Conservation (phyloP, 1,284 basidiomycete species). For the Pseudozyma sp. region DNA sequence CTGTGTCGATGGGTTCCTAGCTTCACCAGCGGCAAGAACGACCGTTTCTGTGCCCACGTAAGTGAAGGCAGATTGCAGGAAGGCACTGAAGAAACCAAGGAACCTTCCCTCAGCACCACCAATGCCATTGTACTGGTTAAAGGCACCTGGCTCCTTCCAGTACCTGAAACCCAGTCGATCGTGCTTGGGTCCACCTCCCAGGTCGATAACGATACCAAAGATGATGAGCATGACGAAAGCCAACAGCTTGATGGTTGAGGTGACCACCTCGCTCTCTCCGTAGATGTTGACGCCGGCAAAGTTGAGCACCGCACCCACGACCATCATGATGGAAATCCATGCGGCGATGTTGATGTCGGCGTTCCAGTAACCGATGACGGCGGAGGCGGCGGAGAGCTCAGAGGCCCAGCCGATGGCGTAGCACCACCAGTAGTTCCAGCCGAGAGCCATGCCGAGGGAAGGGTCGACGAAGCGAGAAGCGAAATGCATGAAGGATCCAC, state of each 20-base stretch:
- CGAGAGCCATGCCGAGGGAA: conserved; percentile 77
- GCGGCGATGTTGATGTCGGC: conserved; percentile 54
- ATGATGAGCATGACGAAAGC: conserved; percentile 74
- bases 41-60: conserved; percentile 86
- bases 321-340: conserved; percentile 59
- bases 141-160: conserved; percentile 70
- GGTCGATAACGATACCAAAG: conserved; percentile 72
- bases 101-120: conserved; percentile 74
- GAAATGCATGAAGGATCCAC: conserved; percentile 61
- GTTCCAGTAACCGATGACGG: conserved; percentile 67
- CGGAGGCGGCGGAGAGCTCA: conserved; percentile 70
- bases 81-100: conserved; percentile 68
- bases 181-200: conserved; percentile 65
- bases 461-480: conserved; percentile 72
- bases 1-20: conserved; percentile 69
- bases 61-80: conserved; percentile 79
- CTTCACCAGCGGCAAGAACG: conserved; percentile 81
- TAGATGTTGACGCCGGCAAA: conserved; percentile 61
- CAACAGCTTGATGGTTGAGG: conserved; percentile 74
- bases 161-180: conserved; percentile 58
- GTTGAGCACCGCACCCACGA: conserved; percentile 54
- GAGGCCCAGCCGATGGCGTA: conserved; percentile 62
- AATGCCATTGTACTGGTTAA: conserved; percentile 69
- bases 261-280: conserved; percentile 74
- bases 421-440: conserved; percentile 63